Conservation (phyloP, 352 stramenopile species). For the Globisporangium alternatum region DNA sequence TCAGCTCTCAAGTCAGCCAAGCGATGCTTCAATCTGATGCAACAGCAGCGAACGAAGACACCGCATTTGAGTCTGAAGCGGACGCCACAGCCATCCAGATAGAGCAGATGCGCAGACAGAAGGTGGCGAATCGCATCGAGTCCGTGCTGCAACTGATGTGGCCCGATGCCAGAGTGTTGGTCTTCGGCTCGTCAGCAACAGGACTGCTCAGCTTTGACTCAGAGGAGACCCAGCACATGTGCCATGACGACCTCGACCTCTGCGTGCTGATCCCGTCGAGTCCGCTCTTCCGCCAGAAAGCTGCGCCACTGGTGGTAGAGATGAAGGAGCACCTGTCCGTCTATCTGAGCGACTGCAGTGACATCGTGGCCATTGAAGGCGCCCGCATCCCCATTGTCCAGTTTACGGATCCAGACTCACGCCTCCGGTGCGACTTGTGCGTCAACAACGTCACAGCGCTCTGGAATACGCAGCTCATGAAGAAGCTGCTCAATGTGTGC, state of each 20-base stretch:
- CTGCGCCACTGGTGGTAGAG: constrained; percentile 47
- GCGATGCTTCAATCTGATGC: background rate
- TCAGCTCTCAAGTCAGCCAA: constrained; percentile 5
- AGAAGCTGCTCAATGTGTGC: constrained; percentile 26
- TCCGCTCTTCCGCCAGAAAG: constrained; percentile 43
- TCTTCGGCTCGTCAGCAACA: constrained; percentile 72
- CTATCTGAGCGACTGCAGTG: constrained; percentile 35
- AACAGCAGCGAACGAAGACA: background rate
- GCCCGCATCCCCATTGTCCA: constrained; percentile 75
- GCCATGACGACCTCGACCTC: constrained; percentile 64
- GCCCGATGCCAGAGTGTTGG: constrained; percentile 57
- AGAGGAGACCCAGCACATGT: background rate
- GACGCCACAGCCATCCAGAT: constrained; percentile 2
- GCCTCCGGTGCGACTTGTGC: constrained; percentile 63
- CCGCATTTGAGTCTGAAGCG: background rate
- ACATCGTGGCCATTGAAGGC: constrained; percentile 31
- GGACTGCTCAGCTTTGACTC: constrained; percentile 24
- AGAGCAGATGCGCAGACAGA: constrained; percentile 28
- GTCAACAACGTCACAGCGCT: constrained; percentile 81
- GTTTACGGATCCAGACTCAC: constrained; percentile 35
- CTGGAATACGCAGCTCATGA: constrained; percentile 74
- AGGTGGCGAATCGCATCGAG: constrained; percentile 40
- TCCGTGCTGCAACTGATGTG: constrained; percentile 47
- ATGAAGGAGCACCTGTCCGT: constrained; percentile 67
- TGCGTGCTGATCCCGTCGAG: constrained; percentile 64